A percentile compares a stretch with the other conserved stretches of the same genome.
Conservation (phyloP, 768 basidiomycete genomes). For the Cystofilobasidium bisporidii region DNA sequence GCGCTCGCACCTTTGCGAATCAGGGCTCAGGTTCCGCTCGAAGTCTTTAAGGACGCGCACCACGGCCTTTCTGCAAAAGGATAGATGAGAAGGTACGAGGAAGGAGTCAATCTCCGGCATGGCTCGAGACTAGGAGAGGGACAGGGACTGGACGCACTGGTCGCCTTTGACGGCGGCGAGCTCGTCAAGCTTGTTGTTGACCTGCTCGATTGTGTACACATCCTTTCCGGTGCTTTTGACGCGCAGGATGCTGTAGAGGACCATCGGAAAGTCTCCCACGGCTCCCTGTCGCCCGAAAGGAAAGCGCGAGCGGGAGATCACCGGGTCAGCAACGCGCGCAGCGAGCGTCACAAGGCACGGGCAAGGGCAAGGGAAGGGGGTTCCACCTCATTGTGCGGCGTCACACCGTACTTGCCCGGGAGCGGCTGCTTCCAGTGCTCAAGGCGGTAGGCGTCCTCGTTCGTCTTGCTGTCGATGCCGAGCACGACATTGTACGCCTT, state of each 20-base stretch:
- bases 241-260: slow-evolving; percentile 76
- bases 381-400: not conserved
- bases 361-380: not conserved
- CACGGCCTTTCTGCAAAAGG: not conserved
- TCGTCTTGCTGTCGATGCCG: slow-evolving; percentile 48
- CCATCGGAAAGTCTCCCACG: slow-evolving; percentile 73
- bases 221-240: slow-evolving; percentile 59
- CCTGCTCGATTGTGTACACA: slow-evolving; percentile 63
- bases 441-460: slow-evolving; percentile 70
- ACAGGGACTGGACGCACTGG: slow-evolving; percentile 12
- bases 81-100: too few species aligned
- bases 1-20: slow-evolving; percentile 56
- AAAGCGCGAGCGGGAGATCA: not conserved
- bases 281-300: not conserved
- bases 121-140: too few species aligned
- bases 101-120: too few species aligned
- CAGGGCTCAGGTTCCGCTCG: slow-evolving; percentile 53
- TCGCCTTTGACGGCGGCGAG: slow-evolving; percentile 50
- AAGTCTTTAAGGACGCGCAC: not conserved
- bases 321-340: not conserved
- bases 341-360: not conserved
- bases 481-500: slow-evolving; percentile 86
- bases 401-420: not conserved
- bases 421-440: slow-evolving; percentile 64
- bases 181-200: slow-evolving; percentile 73